A percentile compares a stretch with the other conserved stretches of the same genome.
Evolutionary conservation across 768 basidiomycete genomes (phyloP).

Genomic region (Mrakia frigida): DNA sequence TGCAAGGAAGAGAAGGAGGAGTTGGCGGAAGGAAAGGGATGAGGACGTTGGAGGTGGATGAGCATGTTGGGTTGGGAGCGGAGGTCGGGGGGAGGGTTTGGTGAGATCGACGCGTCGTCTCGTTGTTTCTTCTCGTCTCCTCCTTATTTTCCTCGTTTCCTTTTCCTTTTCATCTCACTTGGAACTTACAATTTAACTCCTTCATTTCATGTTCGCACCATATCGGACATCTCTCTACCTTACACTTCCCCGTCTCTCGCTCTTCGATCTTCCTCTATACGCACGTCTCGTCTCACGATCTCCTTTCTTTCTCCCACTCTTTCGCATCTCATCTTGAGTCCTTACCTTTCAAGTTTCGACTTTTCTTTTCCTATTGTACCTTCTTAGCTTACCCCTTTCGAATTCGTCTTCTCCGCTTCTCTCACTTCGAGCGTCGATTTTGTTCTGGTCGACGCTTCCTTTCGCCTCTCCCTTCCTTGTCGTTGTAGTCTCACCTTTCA

Average conservation of each 20-base stretch:
- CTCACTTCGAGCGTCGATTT: too few species aligned
- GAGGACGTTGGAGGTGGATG: background rate
- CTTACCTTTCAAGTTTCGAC: too few species aligned
- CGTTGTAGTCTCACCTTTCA: background rate
- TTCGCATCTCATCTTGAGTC: too few species aligned
- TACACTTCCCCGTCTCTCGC: background rate
- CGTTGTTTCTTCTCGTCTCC: background rate
- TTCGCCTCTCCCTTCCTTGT: background rate
- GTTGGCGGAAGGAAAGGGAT: background rate
- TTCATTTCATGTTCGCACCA: too few species aligned
- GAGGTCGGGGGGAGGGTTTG: background rate
- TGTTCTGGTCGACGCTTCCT: too few species aligned
- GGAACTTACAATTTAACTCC: too few species aligned
- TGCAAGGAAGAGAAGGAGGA: background rate
- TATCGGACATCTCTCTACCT: too few species aligned
- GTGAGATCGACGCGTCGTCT: background rate
- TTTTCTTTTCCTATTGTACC: too few species aligned
- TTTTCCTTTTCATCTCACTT: background rate
- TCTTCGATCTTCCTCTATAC: background rate
- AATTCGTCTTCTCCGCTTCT: constrained; percentile 14
- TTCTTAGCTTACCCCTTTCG: background rate
- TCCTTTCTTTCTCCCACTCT: too few species aligned
- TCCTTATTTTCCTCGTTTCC: background rate
- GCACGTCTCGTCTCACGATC: too few species aligned
- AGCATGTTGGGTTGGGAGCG: background rate